Base-by-base conservation (phyloP, 23 red algal species). In the Gracilaria caudata region DNA sequence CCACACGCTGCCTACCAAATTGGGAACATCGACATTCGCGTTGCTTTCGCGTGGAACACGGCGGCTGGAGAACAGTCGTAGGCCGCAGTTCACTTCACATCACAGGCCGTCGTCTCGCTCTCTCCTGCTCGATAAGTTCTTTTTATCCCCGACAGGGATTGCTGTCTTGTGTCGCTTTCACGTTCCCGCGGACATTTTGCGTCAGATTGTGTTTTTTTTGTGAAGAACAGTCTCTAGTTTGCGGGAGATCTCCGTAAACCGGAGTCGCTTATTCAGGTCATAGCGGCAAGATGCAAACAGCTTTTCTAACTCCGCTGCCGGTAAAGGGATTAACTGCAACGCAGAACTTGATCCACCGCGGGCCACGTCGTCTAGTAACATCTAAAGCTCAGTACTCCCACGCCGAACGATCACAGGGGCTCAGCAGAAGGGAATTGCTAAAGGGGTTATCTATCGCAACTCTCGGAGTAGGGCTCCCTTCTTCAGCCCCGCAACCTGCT, bases 381-480 rank as follows among this genome's bases (percentile, higher is more conserved):
- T 30, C 61, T 16, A 24, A 14, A 66, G 61, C 61, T 66, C 61
- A 66, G 29, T 66, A 29, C 17, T 17, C 9, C 29, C 35, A 36
- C 61, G 17, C 12, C 4, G 61, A 1, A 1, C 9, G 13, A 17
- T 2, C 61, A 13, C 26, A 26, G 1, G 7, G 29, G 17, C n/a
- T 75, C 20, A 75, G 38, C 40, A 75, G 70, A 75, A 75, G 70
- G 13, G 40, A 43, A 12, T 25, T 49, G 37, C 70, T 75, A 2
- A 75, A 47, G 19, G 70, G 70, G 25, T 49, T 75, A 75, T 75
- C 70, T 75, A 40, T 21, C 7, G 70, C 70, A 24, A 34, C 39
- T 2, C 29, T 75, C 0, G 70, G 70, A 75, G 39, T 47, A 5
- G 37, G 70, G 5, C 26, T 46, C 70, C 7, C 40, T 29, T 28